Evolutionary conservation across 768 basidiomycete species (phyloP).

Genomic region (Auriscalpium vulgare): DNA sequence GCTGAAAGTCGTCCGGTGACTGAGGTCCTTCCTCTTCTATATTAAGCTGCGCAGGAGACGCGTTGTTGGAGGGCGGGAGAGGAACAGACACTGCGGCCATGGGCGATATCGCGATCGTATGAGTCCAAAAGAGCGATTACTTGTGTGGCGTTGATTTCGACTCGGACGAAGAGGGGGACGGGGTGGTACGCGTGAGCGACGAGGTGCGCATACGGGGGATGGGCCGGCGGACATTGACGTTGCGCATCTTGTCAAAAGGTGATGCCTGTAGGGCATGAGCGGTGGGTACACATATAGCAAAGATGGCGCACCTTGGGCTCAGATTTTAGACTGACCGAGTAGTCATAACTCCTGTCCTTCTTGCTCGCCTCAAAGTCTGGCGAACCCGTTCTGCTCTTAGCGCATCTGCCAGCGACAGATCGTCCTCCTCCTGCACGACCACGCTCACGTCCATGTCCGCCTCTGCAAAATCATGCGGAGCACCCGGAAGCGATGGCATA

Average conservation of each 20-base stretch:
- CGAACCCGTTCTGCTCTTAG: conserved; percentile 48
- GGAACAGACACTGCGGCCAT: conserved; percentile 8
- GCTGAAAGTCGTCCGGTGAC: too few species aligned
- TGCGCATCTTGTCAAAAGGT: conserved; percentile 53
- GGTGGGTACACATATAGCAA: not conserved
- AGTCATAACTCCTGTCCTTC: conserved; percentile 50
- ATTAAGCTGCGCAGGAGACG: not conserved
- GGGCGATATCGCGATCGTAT: conserved; percentile 11
- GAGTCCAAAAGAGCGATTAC: conserved; percentile 1
- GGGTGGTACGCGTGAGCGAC: too few species aligned
- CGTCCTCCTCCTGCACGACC: too few species aligned
- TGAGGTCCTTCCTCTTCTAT: not conserved
- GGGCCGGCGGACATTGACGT: too few species aligned
- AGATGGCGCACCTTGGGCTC: conserved; percentile 44
- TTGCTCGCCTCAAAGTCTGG: conserved; percentile 31
- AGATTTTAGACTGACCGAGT: too few species aligned
- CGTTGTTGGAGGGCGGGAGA: conserved; percentile 11
- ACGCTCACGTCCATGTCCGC: conserved; percentile 13
- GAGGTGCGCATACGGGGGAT: too few species aligned
- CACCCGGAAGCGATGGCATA: conserved; percentile 45
- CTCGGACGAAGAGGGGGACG: conserved; percentile 52
- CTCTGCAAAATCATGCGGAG: conserved; percentile 20
- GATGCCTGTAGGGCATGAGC: conserved; percentile 36
- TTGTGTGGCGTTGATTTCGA: conserved; percentile 52
- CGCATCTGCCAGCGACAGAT: conserved; percentile 48